Evolutionary conservation across 305 asterid genomes (phyloP).

Genomic region (Rubia tinctorum): DNA sequence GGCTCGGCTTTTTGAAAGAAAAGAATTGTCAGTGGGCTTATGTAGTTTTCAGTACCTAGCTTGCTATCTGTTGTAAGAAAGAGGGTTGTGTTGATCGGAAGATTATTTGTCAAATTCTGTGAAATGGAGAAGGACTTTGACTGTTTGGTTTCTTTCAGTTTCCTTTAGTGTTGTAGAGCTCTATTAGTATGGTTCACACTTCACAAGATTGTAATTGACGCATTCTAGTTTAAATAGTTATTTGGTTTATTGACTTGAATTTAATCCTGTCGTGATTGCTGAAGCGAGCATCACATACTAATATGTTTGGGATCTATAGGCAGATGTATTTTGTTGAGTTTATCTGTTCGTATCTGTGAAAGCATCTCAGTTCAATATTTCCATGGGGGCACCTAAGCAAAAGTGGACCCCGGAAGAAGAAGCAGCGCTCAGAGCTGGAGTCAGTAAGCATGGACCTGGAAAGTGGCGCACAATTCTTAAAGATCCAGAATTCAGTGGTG

Average conservation of each 20-base stretch:
- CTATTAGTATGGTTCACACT: neutral
- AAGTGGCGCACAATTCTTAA: constrained; percentile 98
- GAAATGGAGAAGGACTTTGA: neutral
- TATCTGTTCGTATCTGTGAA: neutral
- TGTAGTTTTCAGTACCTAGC: neutral
- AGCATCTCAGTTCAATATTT: constrained; percentile 17
- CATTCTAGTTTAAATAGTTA: neutral
- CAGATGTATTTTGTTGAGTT: constrained; percentile 9
- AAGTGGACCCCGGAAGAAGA: constrained; percentile 99
- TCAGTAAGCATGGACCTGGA: constrained; percentile 94
- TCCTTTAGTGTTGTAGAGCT: neutral
- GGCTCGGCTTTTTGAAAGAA: no score
- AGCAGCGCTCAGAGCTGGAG: constrained; percentile 99
- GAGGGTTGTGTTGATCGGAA: neutral
- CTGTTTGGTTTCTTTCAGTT: neutral
- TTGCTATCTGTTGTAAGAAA: no score
- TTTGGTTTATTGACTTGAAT: neutral
- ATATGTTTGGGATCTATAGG: neutral
- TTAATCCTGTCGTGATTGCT: neutral
- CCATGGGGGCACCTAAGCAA: constrained; percentile 98
- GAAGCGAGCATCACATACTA: neutral
- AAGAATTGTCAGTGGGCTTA: neutral
- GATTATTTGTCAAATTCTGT: neutral
- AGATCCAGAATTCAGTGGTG: constrained; percentile 90
- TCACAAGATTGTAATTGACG: neutral